Evolutionary conservation across 2,329 filamentous ascomycete species (phyloP), one percentile per base, ranked within the genome.

Genomic region (Tetracladium maxilliforme): DNA sequence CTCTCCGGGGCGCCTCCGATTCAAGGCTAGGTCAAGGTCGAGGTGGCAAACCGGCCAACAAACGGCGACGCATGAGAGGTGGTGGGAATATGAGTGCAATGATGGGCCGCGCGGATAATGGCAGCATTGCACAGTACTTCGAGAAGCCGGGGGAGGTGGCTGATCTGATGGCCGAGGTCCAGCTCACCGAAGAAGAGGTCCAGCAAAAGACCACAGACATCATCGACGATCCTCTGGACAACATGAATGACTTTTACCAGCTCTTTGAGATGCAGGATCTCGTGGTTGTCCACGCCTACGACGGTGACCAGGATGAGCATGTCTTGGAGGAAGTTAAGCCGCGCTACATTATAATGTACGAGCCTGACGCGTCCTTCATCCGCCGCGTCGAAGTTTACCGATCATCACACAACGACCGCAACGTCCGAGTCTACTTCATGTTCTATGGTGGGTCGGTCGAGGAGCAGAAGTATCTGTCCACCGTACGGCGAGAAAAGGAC

Each of bases 301-400:
- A 93, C 31, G 86, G 86, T 8, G 90, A 95, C 45, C 78, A 87
- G 56, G 90, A 98, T 47, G 90, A 95, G 45, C 82, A 92, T 46
- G 66, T 95, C n/a, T 65, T 98, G 2, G 87, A 98, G 47, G 90
- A 98, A 51, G 64, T 90, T 30, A 84, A 81, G 42, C 90, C 90
- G 17, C 74, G 81, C 31, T 94, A 94, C 49, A 83, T 98, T 30
- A 79, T 98, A 54, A 95, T 98, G 90, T 98, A 94, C 49, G 90
- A 95, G 46, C 87, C 90, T 2, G 84, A 95, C 36, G 73, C 87
- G 4, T 75, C 87, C 4, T 98, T 98, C 48, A 93, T 95, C 41
- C 73, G 90, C 10, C 67, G 87, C 19, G 78, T 98, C 12, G 90
- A 98, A 47, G 86, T 95, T 3, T 98, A 95, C 51, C 74, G 90